Evolutionary conservation across 2,329 filamentous ascomycete species (phyloP).

Genomic region (Xylariales sp.): DNA sequence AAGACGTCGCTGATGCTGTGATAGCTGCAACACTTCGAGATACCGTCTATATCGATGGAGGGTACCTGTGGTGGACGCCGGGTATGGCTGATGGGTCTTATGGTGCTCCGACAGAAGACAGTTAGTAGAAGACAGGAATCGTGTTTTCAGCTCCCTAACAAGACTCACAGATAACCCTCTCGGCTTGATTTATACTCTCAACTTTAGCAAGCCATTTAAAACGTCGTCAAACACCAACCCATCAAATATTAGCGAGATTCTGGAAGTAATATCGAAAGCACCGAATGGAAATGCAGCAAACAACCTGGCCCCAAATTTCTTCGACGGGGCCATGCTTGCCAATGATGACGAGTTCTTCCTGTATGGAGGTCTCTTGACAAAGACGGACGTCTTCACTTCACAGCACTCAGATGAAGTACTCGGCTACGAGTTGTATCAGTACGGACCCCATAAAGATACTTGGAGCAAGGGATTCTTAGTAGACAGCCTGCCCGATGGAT

Average conservation of each 20-base stretch:
- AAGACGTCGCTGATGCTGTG: constrained; percentile 29
- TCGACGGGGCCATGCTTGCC: constrained; percentile 60
- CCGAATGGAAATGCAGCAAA: constrained; percentile 39
- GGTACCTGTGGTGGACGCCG: constrained; percentile 48
- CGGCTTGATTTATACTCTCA: constrained; percentile 52
- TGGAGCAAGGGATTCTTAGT: constrained; percentile 41
- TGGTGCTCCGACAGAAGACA: constrained; percentile 26
- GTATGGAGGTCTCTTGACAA: constrained; percentile 53
- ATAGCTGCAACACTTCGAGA: constrained; percentile 55
- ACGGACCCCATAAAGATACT: constrained; percentile 38
- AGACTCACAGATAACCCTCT: constrained; percentile 40
- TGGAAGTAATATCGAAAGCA: constrained; percentile 45
- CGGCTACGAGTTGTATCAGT: constrained; percentile 48
- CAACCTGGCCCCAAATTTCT: constrained; percentile 50
- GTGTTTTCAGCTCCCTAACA: constrained; percentile 6
- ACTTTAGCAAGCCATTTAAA: constrained; percentile 54
- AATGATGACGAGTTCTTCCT: constrained; percentile 61
- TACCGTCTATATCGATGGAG: constrained; percentile 63
- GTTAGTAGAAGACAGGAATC: constrained; percentile 31
- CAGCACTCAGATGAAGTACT: constrained; percentile 41
- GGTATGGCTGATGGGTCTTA: constrained; percentile 40
- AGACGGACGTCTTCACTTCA: constrained; percentile 28
- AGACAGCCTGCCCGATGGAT: constrained; percentile 33
- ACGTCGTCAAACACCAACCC: too few relatives aligned
- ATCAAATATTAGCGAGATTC: constrained; percentile 52